Percentiles rank a stretch among this genome's conserved stretches.
Evolutionary conservation across 164 flowering plant genomes (phyloP).

Genomic region (Buxus sempervirens): DNA sequence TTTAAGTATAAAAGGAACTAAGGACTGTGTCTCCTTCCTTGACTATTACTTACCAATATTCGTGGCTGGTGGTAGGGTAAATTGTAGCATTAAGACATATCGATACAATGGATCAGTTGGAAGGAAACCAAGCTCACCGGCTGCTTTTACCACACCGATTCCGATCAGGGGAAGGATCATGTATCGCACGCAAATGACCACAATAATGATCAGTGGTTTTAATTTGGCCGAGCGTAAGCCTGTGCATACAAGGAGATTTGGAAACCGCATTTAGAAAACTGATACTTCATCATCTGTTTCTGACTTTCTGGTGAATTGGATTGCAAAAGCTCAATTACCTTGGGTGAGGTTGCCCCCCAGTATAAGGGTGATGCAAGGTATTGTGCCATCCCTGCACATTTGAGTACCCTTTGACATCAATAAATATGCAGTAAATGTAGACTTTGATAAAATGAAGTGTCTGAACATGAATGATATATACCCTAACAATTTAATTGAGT

Average conservation of each 20-base stretch:
- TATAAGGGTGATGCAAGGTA: slow-evolving; percentile 87
- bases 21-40: neutral
- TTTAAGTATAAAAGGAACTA: neutral
- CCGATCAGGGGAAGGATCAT: slow-evolving; percentile 62
- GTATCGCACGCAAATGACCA: slow-evolving; percentile 54
- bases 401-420: neutral
- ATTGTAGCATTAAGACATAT: slow-evolving; percentile 76
- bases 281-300: no score
- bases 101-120: slow-evolving; percentile 65
- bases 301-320: neutral
- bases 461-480: slow-evolving; percentile 27
- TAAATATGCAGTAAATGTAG: neutral
- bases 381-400: slow-evolving; percentile 73
- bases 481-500: slow-evolving; percentile 75
- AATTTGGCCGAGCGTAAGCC: slow-evolving; percentile 48
- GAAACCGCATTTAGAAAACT: neutral
- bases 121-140: slow-evolving; percentile 51
- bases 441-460: no score
- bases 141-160: slow-evolving; percentile 52
- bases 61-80: slow-evolving; percentile 87
- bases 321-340: slow-evolving; percentile 38
- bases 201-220: slow-evolving; percentile 32
- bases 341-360: slow-evolving; percentile 87
- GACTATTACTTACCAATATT: slow-evolving; percentile 48
- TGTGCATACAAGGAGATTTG: slow-evolving; percentile 16